phyloP scores from a whole-genome alignment of 2,329 filamentous ascomycete species.

The Aspergillus sp. region DNA sequence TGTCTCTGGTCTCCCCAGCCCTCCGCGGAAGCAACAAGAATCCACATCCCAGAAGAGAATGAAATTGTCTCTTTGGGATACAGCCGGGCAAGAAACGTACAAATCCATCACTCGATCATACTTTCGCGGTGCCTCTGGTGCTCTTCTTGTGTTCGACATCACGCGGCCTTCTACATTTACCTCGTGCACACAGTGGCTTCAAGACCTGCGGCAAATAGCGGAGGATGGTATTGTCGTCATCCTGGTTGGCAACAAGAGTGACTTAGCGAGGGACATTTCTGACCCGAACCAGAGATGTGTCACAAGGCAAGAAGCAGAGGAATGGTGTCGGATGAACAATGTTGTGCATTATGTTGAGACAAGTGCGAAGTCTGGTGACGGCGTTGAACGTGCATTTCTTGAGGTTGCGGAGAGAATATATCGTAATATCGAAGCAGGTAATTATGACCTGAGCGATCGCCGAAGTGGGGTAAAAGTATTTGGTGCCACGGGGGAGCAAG shows the following conservation, averaged over 20 bases:
- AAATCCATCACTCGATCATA: constrained; percentile 93
- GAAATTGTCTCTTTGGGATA: constrained; percentile 94
- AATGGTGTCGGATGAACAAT: constrained; percentile 81
- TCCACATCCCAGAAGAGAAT: constrained; percentile 63
- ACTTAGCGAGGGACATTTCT: constrained; percentile 58
- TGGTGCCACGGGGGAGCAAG: constrained; percentile 36
- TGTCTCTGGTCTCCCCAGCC: constrained; percentile 28
- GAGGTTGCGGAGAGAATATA: constrained; percentile 94
- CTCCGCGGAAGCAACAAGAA: constrained; percentile 30
- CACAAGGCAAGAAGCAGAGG: constrained; percentile 74
- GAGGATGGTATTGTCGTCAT: constrained; percentile 94
- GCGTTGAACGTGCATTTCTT: constrained; percentile 88
- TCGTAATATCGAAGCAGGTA: constrained; percentile 91
- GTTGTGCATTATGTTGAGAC: constrained; percentile 95
- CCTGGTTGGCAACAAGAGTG: constrained; percentile 90
- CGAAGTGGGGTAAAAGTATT: constrained; percentile 80
- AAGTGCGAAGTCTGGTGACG: constrained; percentile 89
- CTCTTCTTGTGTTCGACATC: constrained; percentile 91
- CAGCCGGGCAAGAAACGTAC: constrained; percentile 94
- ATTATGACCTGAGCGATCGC: constrained; percentile 90
- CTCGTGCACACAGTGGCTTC: constrained; percentile 87
- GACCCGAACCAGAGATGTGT: constrained; percentile 64
- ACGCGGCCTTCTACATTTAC: constrained; percentile 78
- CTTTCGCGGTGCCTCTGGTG: constrained; percentile 75
- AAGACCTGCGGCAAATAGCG: constrained; percentile 89